Percentiles rank a stretch among this genome's conserved stretches.
Evolutionary conservation across 305 asterid species (phyloP).

Genomic region (Solanum hybrid): DNA sequence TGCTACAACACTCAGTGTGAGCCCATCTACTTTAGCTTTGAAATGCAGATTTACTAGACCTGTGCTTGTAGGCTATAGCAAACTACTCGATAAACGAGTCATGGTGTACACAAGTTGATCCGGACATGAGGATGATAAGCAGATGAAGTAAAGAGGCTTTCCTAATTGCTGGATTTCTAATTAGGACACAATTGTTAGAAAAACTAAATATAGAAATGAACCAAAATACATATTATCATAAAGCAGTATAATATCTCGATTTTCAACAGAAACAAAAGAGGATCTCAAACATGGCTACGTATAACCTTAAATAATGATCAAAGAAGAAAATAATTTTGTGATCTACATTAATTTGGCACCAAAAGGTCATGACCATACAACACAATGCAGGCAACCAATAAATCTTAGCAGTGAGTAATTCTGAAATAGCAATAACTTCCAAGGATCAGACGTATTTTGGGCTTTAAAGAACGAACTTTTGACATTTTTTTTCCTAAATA

Average conservation of each 20-base stretch:
- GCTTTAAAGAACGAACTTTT: neutral
- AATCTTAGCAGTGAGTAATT: neutral
- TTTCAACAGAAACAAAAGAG: neutral
- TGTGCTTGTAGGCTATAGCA: neutral
- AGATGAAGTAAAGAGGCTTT: neutral
- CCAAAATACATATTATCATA: neutral
- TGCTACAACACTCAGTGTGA: neutral
- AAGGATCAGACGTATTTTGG: neutral
- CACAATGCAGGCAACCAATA: neutral
- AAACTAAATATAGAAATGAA: neutral
- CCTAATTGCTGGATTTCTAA: neutral
- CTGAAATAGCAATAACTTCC: neutral
- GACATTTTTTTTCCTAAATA: neutral
- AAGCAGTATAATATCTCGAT: neutral
- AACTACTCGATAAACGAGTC: neutral
- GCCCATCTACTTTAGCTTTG: neutral
- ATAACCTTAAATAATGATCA: neutral
- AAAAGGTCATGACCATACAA: neutral
- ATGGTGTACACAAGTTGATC: neutral
- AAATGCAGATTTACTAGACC: neutral
- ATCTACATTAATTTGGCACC: neutral
- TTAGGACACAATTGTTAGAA: neutral
- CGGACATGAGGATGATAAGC: neutral
- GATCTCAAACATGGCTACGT: neutral
- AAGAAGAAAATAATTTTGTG: neutral